phyloP scores from a whole-genome alignment of 73 alveolate species.

The Uronychia setigera region DNA sequence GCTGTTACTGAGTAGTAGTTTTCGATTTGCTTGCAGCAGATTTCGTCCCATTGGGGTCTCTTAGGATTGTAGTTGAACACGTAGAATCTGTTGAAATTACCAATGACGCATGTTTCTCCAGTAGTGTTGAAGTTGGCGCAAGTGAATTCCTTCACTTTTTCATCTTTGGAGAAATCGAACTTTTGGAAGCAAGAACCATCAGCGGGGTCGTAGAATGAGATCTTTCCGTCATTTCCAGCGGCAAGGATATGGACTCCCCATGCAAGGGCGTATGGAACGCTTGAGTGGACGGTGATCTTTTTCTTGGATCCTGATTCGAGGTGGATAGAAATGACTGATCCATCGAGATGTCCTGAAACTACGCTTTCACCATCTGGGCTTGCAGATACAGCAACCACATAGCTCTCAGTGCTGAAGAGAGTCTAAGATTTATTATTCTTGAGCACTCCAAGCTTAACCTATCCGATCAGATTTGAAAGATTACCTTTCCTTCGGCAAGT shows the following conservation, averaged over 20 bases:
- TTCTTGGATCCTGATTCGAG: slow-evolving; percentile 91
- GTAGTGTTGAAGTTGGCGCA: slow-evolving; percentile 95
- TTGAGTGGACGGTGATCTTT: slow-evolving; percentile 86
- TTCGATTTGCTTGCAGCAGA: slow-evolving; percentile 93
- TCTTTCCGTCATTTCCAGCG: slow-evolving; percentile 98
- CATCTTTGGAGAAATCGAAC: slow-evolving; percentile 97
- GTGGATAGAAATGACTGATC: slow-evolving; percentile 93
- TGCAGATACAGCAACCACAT: slow-evolving; percentile 90
- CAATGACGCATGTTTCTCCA: slow-evolving; percentile 99
- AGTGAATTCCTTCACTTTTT: slow-evolving; percentile 96
- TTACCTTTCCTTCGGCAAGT: slow-evolving; percentile 98
- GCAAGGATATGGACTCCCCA: slow-evolving; percentile 98
- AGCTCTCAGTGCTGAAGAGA: slow-evolving; percentile 90
- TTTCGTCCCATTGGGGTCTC: slow-evolving; percentile 98
- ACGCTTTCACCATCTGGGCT: slow-evolving; percentile 97
- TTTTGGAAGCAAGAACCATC: slow-evolving; percentile 94
- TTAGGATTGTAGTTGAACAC: slow-evolving; percentile 93
- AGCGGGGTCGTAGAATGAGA: slow-evolving; percentile 91
- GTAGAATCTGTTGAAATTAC: slow-evolving; percentile 97
- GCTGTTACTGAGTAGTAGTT: slow-evolving; percentile 99
- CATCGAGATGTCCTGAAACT: slow-evolving; percentile 99
- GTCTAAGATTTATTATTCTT: slow-evolving; percentile 93
- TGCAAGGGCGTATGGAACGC: slow-evolving; percentile 95
- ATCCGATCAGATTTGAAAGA: not conserved
- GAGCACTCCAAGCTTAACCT: slow-evolving; percentile 95